Conservation (phyloP, 192 early-diverging fungal species). For the Linnemannia elongata region DNA sequence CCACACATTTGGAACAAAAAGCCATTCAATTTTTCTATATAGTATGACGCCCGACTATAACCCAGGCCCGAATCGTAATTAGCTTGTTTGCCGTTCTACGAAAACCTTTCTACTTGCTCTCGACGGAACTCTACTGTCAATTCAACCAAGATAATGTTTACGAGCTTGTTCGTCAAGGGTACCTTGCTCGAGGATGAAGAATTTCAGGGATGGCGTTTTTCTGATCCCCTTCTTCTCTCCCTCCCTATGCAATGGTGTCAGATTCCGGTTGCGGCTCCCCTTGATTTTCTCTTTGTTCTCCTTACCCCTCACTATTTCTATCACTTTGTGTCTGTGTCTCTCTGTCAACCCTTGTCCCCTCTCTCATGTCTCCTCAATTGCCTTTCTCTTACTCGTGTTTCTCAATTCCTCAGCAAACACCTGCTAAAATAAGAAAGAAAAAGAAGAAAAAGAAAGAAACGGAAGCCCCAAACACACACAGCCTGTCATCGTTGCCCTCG, state of each 20-base stretch:
- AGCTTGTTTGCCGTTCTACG: background rate
- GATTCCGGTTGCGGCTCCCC: background rate
- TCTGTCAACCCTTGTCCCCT: background rate
- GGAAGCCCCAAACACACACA: background rate
- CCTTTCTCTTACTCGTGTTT: background rate
- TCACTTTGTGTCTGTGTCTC: background rate
- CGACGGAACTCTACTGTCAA: background rate
- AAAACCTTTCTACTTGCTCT: background rate
- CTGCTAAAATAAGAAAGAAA: background rate
- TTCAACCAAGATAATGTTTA: background rate
- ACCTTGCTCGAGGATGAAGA: background rate
- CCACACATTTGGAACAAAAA: background rate
- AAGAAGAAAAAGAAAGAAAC: background rate
- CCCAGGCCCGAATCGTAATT: background rate
- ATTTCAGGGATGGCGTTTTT: background rate
- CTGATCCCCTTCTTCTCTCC: too few species aligned
- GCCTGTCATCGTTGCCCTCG: background rate
- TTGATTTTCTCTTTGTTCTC: background rate
- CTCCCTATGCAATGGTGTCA: background rate
- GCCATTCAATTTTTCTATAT: background rate
- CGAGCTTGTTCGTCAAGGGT: background rate
- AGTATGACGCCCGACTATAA: background rate
- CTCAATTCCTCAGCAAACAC: constrained; percentile 3
- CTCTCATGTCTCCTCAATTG: background rate
- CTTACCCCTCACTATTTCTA: background rate